A percentile compares a stretch with the other conserved stretches of the same genome.
Evolutionary conservation across 2,329 filamentous ascomycete species (phyloP).

Genomic region (Scedosporium minutisporum): DNA sequence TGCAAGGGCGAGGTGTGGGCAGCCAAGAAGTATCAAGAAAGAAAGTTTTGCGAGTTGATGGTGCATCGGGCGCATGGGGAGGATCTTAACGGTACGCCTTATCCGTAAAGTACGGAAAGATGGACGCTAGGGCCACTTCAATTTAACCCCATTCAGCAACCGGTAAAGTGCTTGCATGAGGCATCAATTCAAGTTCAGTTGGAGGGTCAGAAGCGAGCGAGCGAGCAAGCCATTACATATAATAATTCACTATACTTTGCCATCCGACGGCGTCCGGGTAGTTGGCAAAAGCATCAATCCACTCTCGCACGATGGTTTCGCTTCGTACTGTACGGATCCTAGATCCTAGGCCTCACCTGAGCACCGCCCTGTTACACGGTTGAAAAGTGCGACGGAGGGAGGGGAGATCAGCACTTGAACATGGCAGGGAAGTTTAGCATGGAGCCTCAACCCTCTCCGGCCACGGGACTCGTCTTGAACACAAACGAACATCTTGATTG

Average conservation of each 20-base stretch:
- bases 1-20: no score
- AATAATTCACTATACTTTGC: no score
- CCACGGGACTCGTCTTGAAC: background rate
- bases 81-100: no score
- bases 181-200: background rate
- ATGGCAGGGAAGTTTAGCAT: background rate
- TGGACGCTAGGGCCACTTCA: background rate
- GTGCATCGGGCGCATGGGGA: no score
- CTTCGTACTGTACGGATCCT: background rate
- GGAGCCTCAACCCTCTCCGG: background rate
- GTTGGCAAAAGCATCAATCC: no score
- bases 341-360: background rate
- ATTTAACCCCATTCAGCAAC: background rate
- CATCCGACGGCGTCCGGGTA: no score
- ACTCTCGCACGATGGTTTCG: no score
- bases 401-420: background rate
- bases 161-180: constrained; percentile 1
- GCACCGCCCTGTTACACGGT: background rate
- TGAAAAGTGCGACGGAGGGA: background rate
- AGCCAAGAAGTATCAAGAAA: no score
- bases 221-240: no score
- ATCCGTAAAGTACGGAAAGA: no score
- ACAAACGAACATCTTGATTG: background rate
- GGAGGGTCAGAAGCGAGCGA: no score
- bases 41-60: no score